A percentile compares a stretch with the other conserved stretches of the same genome.
Conservation (phyloP, 202 grass and related monocot genomes). For the Miscanthus sacchariflorus region DNA sequence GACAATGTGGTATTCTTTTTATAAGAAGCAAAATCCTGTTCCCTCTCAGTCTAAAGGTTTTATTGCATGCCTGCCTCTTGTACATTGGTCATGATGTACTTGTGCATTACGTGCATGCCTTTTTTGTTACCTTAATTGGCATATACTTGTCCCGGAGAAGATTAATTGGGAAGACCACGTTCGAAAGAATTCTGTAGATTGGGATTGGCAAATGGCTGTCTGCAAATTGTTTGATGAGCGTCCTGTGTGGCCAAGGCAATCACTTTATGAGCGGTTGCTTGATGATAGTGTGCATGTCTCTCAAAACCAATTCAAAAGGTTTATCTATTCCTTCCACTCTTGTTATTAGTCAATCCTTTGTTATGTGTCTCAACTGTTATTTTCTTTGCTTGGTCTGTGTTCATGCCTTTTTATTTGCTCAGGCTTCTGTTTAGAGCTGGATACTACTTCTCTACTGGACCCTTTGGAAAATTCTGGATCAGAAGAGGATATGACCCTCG, state of each 20-base stretch:
- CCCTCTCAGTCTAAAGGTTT: no score
- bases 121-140: no score
- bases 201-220: conserved; percentile 75
- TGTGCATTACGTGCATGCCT: no score
- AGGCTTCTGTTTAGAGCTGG: conserved; percentile 91
- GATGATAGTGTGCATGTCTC: conserved; percentile 76
- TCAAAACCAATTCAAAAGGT: conserved; percentile 75
- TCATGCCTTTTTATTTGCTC: no score
- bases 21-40: no score
- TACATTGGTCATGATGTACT: no score
- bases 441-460: conserved; percentile 95
- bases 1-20: no score
- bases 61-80: no score
- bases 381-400: no score
- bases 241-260: conserved; percentile 91
- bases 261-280: conserved; percentile 77
- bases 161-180: conserved; percentile 92
- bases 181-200: conserved; percentile 65
- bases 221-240: conserved; percentile 94
- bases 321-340: no score
- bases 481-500: conserved; percentile 97
- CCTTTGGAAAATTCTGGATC: conserved; percentile 91
- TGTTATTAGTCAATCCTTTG: no score
- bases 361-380: no score
- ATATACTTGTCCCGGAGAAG: conserved; percentile 50